These are phyloP conservation scores for Mortierella polycephala DNA, from an alignment of 371 early-diverging fungal genomes.

Conservation along the genomic window DNA sequence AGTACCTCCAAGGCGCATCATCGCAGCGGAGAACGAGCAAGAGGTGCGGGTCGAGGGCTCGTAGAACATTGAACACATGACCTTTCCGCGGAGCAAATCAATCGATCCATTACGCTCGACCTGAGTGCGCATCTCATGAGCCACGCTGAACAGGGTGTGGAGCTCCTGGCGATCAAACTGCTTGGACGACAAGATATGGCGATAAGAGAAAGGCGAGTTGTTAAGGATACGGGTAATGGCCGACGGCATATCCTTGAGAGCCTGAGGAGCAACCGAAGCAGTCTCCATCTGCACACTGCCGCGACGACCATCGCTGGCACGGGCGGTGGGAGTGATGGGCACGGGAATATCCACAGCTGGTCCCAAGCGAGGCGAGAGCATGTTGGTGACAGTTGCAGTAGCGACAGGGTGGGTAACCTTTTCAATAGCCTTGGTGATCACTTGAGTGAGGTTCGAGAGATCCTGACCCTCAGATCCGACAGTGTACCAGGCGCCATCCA, in stretches of 20 bases:
- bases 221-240: constrained; percentile 73
- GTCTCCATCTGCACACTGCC: constrained; percentile 36
- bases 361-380: constrained; percentile 45
- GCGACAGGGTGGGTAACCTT: constrained; percentile 25
- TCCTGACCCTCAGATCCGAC: constrained; percentile 61
- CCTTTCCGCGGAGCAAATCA: constrained; percentile 88
- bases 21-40: constrained; percentile 94
- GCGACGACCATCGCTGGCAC: constrained; percentile 33
- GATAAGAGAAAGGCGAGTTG: constrained; percentile 91
- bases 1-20: constrained; percentile 92
- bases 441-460: constrained; percentile 64
- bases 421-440: constrained; percentile 52
- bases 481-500: constrained; percentile 79
- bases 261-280: constrained; percentile 29
- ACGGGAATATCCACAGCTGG: constrained; percentile 19
- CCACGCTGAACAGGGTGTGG: constrained; percentile 95
- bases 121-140: constrained; percentile 94
- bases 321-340: constrained; percentile 17
- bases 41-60: constrained; percentile 97
- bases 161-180: constrained; percentile 93
- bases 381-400: constrained; percentile 11
- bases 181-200: constrained; percentile 89
- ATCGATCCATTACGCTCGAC: constrained; percentile 90
- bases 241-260: constrained; percentile 65
- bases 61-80: constrained; percentile 94